Percentiles rank a stretch among this genome's conserved stretches.
Conservation (phyloP, 1,284 basidiomycete genomes). For the Puccinia horiana region DNA sequence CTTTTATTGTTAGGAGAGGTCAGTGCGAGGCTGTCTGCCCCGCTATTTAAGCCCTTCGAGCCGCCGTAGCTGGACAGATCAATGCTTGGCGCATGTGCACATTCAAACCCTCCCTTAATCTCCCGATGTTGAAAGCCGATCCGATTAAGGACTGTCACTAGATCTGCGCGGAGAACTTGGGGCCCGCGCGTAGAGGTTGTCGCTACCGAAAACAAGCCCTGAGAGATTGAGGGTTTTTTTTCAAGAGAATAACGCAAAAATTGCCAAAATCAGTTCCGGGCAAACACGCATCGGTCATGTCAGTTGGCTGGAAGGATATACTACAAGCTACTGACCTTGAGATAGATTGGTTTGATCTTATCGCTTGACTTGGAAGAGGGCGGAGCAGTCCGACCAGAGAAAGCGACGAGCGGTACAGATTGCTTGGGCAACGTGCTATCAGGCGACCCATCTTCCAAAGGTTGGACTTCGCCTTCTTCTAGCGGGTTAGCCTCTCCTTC, state of each 20-base stretch:
- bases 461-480: slow-evolving; percentile 5
- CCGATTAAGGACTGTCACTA: slow-evolving; percentile 81
- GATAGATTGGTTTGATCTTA: slow-evolving; percentile 48
- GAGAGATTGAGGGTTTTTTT: slow-evolving; percentile 39
- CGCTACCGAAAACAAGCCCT: slow-evolving; percentile 67
- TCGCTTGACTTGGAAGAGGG: slow-evolving; percentile 31
- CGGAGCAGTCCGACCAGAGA: slow-evolving; percentile 26
- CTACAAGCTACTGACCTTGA: slow-evolving; percentile 39
- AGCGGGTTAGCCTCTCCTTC: slow-evolving; percentile 23
- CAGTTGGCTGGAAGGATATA: background rate
- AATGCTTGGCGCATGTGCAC: slow-evolving; percentile 89
- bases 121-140: slow-evolving; percentile 93
- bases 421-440: slow-evolving; percentile 9
- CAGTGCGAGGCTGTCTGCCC: background rate
- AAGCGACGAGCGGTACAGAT: slow-evolving; percentile 24
- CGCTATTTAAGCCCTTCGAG: slow-evolving; percentile 40
- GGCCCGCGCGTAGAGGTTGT: slow-evolving; percentile 92
- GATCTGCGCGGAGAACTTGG: slow-evolving; percentile 75
- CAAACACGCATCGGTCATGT: background rate
- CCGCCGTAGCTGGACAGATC: slow-evolving; percentile 72
- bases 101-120: slow-evolving; percentile 88
- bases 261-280: background rate
- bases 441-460: slow-evolving; percentile 7
- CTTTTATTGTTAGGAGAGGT: background rate
- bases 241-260: too few species aligned